Evolutionary conservation across 1,284 basidiomycete species (phyloP).

Genomic region (Lentinus polychrous): DNA sequence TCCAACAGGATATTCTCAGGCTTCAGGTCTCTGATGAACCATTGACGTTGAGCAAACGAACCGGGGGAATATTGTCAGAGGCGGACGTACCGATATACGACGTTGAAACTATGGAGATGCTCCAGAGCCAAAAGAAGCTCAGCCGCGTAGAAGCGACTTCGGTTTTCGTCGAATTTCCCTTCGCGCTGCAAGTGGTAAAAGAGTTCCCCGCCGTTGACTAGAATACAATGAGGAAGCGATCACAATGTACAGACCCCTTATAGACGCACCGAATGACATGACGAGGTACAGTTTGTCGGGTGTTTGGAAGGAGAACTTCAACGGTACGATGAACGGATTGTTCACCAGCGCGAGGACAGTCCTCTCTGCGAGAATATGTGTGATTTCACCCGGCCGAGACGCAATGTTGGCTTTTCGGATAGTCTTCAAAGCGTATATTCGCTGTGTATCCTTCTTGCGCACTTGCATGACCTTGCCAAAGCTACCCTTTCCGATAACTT

Average conservation of each 20-base stretch:
- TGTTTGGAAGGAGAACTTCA: constrained; percentile 99
- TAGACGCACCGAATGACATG: constrained; percentile 78
- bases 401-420: constrained; percentile 99
- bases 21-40: constrained; percentile 72
- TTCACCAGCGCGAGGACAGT: constrained; percentile 97
- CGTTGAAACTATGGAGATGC: constrained; percentile 96
- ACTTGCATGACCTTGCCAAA: constrained; percentile 99
- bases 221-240: not conserved
- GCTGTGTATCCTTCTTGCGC: constrained; percentile 95
- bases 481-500: constrained; percentile 96
- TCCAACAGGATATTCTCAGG: constrained; percentile 97
- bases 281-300: constrained; percentile 97
- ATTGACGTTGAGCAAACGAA: constrained; percentile 3
- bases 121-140: constrained; percentile 93
- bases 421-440: constrained; percentile 98
- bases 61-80: not conserved
- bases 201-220: constrained; percentile 95
- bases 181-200: constrained; percentile 98
- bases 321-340: constrained; percentile 97
- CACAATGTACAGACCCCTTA: not conserved
- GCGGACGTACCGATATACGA: constrained; percentile 85
- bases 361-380: constrained; percentile 95
- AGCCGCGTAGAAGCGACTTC: constrained; percentile 94
- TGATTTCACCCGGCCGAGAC: constrained; percentile 92
- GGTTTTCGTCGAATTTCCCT: constrained; percentile 91